Evolutionary conservation across 495 filamentous ascomycete species (phyloP), one percentile per base, ranked within the genome.

Genomic region (Pseudoneurospora amorphoporcata): DNA sequence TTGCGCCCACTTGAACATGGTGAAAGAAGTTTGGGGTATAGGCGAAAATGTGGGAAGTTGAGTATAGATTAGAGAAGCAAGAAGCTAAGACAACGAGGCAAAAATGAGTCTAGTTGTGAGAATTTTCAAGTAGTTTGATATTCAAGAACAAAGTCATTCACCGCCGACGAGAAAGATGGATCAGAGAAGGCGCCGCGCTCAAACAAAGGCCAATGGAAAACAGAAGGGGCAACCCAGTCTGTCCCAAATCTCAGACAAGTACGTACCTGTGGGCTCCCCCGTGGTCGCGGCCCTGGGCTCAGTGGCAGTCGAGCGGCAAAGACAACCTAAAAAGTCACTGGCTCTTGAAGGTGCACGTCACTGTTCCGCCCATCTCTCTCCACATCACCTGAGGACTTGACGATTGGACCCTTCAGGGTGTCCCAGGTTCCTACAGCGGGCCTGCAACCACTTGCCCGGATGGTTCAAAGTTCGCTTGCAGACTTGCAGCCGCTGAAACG

Each of bases 1-100:
- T 84, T 85, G 83, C 73, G 83, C 82, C 83, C 83, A 85, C 78
- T 84, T 85, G 79, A 84, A 85, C 83, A 85, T 85, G 77, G 71
- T 84, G 75, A 39, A 61, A 61, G 43, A 68, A 39, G 72, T 70
- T 75, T 35, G 73, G 68, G 69, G 73, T 70, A 45, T 32, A 35
- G 68, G 37, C 42, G 29, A 73, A 70, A 65, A 53, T 38, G 23
- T 23, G 69, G 45, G 9, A 42, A 42, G 69, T 19, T 38, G 39
- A 42, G 69, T 70, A 42, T 23, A n/a, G 39, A 42, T 42, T 40
- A 47, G 32, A 71, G 70, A 40, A 32, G 29, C 40, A 74, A 70
- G 29, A 61, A 61, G 53, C 53, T 61, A 61, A 61, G 12, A 61
- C 29, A 43, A 39, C 42, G 69, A 72, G 39, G 39, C 69, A 47